A percentile compares a stretch with the other conserved stretches of the same genome.
Conservation (phyloP, 2,329 filamentous ascomycete species). For the Sarocladium oryzae region DNA sequence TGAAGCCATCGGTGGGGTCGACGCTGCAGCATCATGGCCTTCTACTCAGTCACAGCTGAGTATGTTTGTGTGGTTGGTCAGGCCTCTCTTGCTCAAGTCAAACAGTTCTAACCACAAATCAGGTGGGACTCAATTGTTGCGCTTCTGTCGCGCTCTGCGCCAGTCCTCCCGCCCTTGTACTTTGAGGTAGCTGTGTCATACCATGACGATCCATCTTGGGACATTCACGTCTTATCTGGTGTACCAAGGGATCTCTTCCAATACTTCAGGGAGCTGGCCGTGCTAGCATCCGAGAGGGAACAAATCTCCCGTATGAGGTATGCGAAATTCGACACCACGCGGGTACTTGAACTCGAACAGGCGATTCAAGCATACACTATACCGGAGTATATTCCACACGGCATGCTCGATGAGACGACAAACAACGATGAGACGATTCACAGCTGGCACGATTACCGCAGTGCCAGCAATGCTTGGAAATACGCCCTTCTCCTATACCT, state of each 20-base stretch:
- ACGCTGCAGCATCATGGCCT: constrained; percentile 3
- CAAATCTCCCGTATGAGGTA: constrained; percentile 11
- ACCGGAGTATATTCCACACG: background rate
- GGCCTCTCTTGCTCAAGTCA: background rate
- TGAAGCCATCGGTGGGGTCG: constrained; percentile 9
- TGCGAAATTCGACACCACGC: constrained; percentile 9
- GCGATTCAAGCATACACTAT: constrained; percentile 8
- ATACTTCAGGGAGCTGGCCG: constrained; percentile 10
- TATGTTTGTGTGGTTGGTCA: constrained; percentile 13
- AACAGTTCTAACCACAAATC: background rate
- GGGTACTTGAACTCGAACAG: constrained; percentile 11
- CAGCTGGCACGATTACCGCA: constrained; percentile 13
- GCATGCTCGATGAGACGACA: background rate
- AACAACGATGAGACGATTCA: constrained; percentile 10
- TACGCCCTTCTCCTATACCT: constrained; percentile 26
- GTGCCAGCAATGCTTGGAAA: constrained; percentile 28
- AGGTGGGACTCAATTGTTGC: constrained; percentile 12
- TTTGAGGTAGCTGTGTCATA: constrained; percentile 10
- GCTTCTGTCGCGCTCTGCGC: constrained; percentile 7
- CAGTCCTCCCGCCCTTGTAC: constrained; percentile 5
- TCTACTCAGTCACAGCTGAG: constrained; percentile 10
- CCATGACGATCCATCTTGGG: constrained; percentile 5
- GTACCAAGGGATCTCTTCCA: constrained; percentile 11
- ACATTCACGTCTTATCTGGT: constrained; percentile 9
- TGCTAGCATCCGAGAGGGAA: constrained; percentile 11